A percentile compares a stretch with the other conserved stretches of the same genome.
Evolutionary conservation across 176 grass and related monocot species (phyloP).

Genomic region (Carex parvula): DNA sequence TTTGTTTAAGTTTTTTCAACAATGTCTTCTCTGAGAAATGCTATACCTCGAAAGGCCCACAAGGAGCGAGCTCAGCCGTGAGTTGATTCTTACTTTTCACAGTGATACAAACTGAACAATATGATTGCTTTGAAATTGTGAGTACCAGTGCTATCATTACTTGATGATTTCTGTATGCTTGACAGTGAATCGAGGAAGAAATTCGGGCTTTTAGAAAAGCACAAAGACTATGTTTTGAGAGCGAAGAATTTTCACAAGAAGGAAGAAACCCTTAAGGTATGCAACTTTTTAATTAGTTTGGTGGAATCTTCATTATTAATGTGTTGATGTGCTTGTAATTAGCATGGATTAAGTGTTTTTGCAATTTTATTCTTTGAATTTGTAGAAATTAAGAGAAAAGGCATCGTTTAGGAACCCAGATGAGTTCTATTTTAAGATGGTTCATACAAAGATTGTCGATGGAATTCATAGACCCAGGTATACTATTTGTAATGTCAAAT

Average conservation of each 20-base stretch:
- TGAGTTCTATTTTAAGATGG: constrained; percentile 98
- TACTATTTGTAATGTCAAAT: not conserved
- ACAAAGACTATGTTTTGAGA: constrained; percentile 76
- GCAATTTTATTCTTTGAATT: not conserved
- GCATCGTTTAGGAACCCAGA: constrained; percentile 68
- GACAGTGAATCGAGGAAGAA: constrained; percentile 66
- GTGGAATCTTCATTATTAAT: not conserved
- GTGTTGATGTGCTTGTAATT: not conserved
- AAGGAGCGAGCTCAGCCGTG: constrained; percentile 94
- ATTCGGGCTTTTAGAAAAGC: constrained; percentile 82
- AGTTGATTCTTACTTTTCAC: constrained; percentile 18
- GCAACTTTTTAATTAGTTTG: not conserved
- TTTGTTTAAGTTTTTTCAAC: not conserved
- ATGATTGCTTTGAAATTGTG: not conserved
- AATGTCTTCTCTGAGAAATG: constrained; percentile 94
- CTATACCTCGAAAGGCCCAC: constrained; percentile 70
- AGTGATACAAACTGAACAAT: not conserved
- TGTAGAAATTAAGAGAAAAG: constrained; percentile 80
- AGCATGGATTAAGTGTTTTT: not conserved
- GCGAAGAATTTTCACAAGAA: constrained; percentile 58
- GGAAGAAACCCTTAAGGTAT: constrained; percentile 65
- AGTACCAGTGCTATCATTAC: not conserved
- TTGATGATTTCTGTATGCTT: constrained; percentile 11
- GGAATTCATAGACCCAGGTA: constrained; percentile 81
- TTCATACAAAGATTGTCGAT: constrained; percentile 52